Percentiles rank a stretch among this genome's conserved stretches.
Conservation (phyloP, 2,329 filamentous ascomycete species). For the Fusarium citri region DNA sequence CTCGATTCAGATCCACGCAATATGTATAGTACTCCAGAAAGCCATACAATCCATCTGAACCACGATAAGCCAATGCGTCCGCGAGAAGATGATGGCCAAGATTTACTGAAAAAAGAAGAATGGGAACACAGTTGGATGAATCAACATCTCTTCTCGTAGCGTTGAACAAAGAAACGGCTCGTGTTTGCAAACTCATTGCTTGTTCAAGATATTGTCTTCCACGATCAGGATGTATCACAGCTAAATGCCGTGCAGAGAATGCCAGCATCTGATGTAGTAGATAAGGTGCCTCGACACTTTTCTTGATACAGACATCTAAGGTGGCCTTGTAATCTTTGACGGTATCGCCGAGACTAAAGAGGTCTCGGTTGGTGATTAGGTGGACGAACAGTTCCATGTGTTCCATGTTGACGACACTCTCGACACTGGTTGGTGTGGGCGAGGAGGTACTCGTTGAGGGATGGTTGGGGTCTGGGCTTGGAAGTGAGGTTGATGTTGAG, state of each 20-base stretch:
- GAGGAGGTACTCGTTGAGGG: background rate
- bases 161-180: conserved; percentile 31
- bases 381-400: conserved; percentile 32
- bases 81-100: conserved; percentile 29
- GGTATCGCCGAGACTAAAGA: conserved; percentile 12
- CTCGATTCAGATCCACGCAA: conserved; percentile 25
- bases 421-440: accelerated
- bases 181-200: conserved; percentile 16
- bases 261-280: conserved; percentile 28
- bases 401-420: conserved; percentile 5
- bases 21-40: conserved; percentile 19
- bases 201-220: background rate
- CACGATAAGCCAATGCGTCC: conserved; percentile 10
- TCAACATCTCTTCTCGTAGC: background rate
- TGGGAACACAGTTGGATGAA: conserved; percentile 15
- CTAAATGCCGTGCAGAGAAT: conserved; percentile 33
- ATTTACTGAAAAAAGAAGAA: conserved; percentile 23
- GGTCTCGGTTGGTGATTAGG: background rate
- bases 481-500: background rate
- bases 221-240: background rate
- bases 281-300: conserved; percentile 14
- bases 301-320: background rate
- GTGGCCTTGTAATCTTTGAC: background rate
- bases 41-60: accelerated
- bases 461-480: background rate